Evolutionary conservation across 2,329 filamentous ascomycete genomes (phyloP).

Genomic region (Dryadomyces quercus-mongolicae): DNA sequence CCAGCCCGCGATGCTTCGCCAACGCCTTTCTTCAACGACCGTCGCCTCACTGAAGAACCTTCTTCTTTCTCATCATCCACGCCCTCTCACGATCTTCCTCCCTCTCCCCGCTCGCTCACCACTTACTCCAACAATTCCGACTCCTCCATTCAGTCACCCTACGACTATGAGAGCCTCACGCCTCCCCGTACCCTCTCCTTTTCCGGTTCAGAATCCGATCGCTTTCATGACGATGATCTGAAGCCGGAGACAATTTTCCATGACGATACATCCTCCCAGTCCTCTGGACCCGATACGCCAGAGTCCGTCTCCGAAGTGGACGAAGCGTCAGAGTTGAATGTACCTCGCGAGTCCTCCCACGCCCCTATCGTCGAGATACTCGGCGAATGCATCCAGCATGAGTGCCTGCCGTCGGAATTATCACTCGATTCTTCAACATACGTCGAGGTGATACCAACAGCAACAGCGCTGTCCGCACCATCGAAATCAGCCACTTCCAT

Average conservation of each 20-base stretch:
- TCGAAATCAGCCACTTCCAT: background rate
- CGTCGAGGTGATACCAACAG: too few species aligned
- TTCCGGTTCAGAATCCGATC: constrained; percentile 36
- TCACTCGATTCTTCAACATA: background rate
- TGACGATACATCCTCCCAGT: constrained; percentile 31
- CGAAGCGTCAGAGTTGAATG: constrained; percentile 4
- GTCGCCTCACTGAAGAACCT: constrained; percentile 34
- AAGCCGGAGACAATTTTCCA: constrained; percentile 10
- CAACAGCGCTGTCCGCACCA: background rate
- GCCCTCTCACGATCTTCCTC: constrained; percentile 23
- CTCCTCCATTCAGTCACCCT: constrained; percentile 20
- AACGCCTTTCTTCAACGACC: constrained; percentile 27
- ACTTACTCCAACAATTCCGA: constrained; percentile 31
- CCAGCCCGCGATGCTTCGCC: constrained; percentile 9
- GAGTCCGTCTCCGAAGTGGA: constrained; percentile 29
- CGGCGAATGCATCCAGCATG: background rate
- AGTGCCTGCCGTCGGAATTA: background rate
- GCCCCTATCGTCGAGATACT: background rate
- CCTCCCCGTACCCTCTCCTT: constrained; percentile 39
- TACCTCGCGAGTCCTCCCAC: background rate
- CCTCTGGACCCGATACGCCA: constrained; percentile 30
- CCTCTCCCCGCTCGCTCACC: constrained; percentile 39
- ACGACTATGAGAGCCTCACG: constrained; percentile 21
- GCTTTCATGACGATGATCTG: constrained; percentile 15
- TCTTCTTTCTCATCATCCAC: constrained; percentile 17